phyloP scores from a whole-genome alignment of 441 rosid species.

The Erysimum cheiri region DNA sequence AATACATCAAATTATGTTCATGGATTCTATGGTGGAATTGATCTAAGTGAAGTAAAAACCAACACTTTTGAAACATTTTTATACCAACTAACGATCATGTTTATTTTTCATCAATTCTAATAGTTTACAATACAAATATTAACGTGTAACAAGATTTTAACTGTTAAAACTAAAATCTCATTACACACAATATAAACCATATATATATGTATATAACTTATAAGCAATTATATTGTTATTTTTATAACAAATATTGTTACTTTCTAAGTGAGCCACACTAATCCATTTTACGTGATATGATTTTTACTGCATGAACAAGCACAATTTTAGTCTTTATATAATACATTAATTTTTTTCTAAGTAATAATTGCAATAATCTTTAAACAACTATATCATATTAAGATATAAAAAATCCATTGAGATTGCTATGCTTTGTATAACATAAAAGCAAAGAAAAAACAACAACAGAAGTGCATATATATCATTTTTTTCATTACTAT shows the following conservation, averaged over 20 bases:
- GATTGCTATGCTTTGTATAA: neutral
- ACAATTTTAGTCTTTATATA: neutral
- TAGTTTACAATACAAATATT: neutral
- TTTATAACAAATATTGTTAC: too few species aligned
- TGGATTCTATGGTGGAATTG: too few species aligned
- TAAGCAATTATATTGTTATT: neutral
- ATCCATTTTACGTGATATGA: neutral
- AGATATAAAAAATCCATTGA: neutral
- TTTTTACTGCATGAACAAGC: neutral
- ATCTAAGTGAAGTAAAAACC: neutral
- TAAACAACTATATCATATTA: neutral
- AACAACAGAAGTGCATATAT: constrained; percentile 10
- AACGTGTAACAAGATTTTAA: neutral
- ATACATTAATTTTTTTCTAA: neutral
- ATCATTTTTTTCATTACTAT: constrained; percentile 6
- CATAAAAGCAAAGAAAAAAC: neutral
- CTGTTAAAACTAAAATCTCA: neutral
- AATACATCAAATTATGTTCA: too few species aligned
- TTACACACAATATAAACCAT: neutral
- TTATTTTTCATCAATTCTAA: neutral
- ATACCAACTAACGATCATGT: neutral
- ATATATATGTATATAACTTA: neutral
- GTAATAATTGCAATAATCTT: neutral
- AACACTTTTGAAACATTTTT: neutral
- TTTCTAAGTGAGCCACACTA: neutral